These are phyloP conservation scores for Huntiella bhutanensis DNA, from an alignment of 2,329 filamentous ascomycete genomes.

Conservation along the genomic window DNA sequence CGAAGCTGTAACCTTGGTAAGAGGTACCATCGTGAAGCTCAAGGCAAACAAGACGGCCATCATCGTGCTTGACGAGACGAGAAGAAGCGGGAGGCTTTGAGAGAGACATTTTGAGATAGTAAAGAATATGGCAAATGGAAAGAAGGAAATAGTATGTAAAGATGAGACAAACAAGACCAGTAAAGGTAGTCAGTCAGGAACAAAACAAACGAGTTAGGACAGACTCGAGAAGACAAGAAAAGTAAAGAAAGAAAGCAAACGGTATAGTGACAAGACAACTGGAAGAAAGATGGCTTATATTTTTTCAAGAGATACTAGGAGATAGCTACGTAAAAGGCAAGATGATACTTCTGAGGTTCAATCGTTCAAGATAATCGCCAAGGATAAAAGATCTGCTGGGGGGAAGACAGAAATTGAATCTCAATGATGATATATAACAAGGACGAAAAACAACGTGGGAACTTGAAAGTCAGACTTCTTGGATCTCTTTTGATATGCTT, in stretches of 20 bases:
- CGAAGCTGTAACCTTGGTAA: conserved; percentile 92
- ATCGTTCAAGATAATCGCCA: conserved; percentile 4
- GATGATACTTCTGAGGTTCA: not conserved
- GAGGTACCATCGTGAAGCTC: conserved; percentile 83
- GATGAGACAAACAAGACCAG: conserved; percentile 2
- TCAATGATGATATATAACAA: not conserved
- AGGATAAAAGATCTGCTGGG: not conserved
- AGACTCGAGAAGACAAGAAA: conserved; percentile 4
- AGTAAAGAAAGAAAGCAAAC: not conserved
- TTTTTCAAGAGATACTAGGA: conserved; percentile 4
- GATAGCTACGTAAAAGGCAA: conserved; percentile 11
- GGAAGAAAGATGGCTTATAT: not conserved
- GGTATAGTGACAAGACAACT: not conserved
- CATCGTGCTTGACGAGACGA: conserved; percentile 30
- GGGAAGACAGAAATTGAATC: too few relatives aligned
- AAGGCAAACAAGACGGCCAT: conserved; percentile 56
- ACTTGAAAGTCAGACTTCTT: conserved; percentile 6
- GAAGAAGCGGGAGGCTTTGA: conserved; percentile 38
- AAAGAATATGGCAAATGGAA: not conserved
- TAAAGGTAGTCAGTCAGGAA: conserved; percentile 11
- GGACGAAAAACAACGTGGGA: not conserved
- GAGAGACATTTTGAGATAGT: conserved; percentile 17
- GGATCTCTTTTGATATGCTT: conserved; percentile 9
- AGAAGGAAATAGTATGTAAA: not conserved
- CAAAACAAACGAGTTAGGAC: conserved; percentile 12